Evolutionary conservation across 2,329 filamentous ascomycete genomes (phyloP).

Genomic region (Aspergillus fischeri): DNA sequence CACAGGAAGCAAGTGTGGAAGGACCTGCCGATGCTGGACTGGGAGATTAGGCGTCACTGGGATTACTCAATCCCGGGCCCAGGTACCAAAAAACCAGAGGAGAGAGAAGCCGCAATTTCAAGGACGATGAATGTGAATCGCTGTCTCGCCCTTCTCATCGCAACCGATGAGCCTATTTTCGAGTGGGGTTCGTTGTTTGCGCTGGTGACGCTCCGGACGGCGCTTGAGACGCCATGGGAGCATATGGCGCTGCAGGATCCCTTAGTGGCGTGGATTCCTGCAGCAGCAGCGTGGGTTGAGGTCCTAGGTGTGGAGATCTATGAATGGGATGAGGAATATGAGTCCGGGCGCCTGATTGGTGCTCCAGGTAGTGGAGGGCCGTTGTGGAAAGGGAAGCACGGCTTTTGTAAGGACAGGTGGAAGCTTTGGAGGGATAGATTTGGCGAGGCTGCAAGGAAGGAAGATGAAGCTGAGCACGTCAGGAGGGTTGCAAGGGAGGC

Average conservation of each 20-base stretch:
- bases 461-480: background rate
- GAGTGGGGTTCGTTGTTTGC: constrained; percentile 7
- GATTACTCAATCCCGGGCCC: constrained; percentile 1
- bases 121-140: constrained; percentile 1
- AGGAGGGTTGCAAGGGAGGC: constrained; percentile 4
- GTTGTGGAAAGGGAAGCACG: constrained; percentile 10
- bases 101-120: background rate
- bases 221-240: constrained; percentile 5
- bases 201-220: constrained; percentile 3
- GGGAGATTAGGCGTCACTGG: constrained; percentile 9
- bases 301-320: constrained; percentile 10
- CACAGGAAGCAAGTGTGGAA: constrained; percentile 11
- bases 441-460: constrained; percentile 3
- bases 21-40: constrained; percentile 10
- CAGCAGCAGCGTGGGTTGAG: constrained; percentile 11
- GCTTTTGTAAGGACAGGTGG: constrained; percentile 10
- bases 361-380: constrained; percentile 7
- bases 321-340: constrained; percentile 9
- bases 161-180: constrained; percentile 9
- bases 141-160: constrained; percentile 8
- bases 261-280: constrained; percentile 6
- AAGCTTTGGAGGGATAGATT: constrained; percentile 10
- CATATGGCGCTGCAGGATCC: background rate
- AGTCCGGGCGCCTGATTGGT: background rate
- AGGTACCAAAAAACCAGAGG: background rate